Evolutionary conservation across 2,329 filamentous ascomycete species (phyloP), one percentile per base, ranked within the genome.

Genomic region (Aschersonia sp.): DNA sequence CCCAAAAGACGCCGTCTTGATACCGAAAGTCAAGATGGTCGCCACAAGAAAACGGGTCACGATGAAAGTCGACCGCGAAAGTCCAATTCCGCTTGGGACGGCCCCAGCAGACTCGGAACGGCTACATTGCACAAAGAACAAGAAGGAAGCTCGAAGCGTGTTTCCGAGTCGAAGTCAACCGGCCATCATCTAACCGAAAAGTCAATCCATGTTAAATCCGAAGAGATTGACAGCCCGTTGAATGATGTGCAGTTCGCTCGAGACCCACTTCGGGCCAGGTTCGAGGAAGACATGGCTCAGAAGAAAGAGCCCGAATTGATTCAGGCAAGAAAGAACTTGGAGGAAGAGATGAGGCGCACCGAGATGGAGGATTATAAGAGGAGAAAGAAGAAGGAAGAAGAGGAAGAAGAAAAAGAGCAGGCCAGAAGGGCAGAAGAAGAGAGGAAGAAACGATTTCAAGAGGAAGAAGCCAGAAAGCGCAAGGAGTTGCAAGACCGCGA

Each of bases 1-100:
- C 52, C 66, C 14, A 83, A 83, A 58, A 66, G 73, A 53, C 68
- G 79, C 49, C 76, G 75, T 35, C 56, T 83, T 3, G 78, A 81
- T 49, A 55, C 60, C 1, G 76, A 80, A 12, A 48, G 58, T 42
- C 73, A 70, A 49, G 74, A 79, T 47, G 71, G 66, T 54, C 68
- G 68, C 5, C 57, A 56, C 32, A 72, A 70, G 45, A 66, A 63
- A 4, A 60, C 61, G 32, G 56, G 61, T 5, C 70, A 72, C 0
- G 66, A 70, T 6, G 74, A 77, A 9, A 68, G 66, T 37, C 68
- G 67, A 12, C 63, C 63, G 12, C 62, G 61, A 44, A 75, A 73
- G 52, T 55, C 67, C 22, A 66, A 62, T 11, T 50, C 59, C 5
- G 62, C 67, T 30, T 69, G 69, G 5, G 71, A 75, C 1, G 49